Evolutionary conservation across 371 early-diverging fungal genomes (phyloP).

Genomic region (Nematocida ironsii): DNA sequence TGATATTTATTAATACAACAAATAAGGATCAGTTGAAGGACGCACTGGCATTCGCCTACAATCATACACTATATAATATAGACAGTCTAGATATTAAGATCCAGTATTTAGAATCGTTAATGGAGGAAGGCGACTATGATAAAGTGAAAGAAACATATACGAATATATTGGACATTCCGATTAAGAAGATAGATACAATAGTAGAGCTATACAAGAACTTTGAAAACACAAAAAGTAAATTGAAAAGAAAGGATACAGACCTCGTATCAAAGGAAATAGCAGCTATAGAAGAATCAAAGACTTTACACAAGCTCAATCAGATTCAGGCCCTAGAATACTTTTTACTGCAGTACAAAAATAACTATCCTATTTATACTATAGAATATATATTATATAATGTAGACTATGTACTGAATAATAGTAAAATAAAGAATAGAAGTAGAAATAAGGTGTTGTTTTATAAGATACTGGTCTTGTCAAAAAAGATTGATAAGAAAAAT

Average conservation of each 20-base stretch:
- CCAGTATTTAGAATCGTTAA: conserved; percentile 54
- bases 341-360: conserved; percentile 29
- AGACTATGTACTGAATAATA: conserved; percentile 3
- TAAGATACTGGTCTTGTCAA: conserved; percentile 24
- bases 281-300: conserved; percentile 32
- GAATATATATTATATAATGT: conserved; percentile 26
- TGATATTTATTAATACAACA: conserved; percentile 51
- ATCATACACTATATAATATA: conserved; percentile 53
- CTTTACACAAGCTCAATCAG: conserved; percentile 6
- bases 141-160: conserved; percentile 57
- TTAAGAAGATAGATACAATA: conserved; percentile 48
- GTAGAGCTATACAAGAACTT: conserved; percentile 62
- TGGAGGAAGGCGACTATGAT: conserved; percentile 56
- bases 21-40: conserved; percentile 55
- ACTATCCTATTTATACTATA: conserved; percentile 29
- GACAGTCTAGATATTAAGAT: conserved; percentile 54
- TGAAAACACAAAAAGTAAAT: conserved; percentile 53
- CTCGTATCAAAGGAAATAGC: conserved; percentile 50
- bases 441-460: conserved; percentile 32
- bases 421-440: conserved; percentile 9
- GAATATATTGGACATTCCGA: conserved; percentile 56
- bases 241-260: conserved; percentile 47
- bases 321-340: conserved; percentile 56
- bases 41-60: conserved; percentile 54
- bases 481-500: conserved; percentile 1